Base-by-base conservation (phyloP, 202 grass and related monocot species). In the Carex sylvatica region DNA sequence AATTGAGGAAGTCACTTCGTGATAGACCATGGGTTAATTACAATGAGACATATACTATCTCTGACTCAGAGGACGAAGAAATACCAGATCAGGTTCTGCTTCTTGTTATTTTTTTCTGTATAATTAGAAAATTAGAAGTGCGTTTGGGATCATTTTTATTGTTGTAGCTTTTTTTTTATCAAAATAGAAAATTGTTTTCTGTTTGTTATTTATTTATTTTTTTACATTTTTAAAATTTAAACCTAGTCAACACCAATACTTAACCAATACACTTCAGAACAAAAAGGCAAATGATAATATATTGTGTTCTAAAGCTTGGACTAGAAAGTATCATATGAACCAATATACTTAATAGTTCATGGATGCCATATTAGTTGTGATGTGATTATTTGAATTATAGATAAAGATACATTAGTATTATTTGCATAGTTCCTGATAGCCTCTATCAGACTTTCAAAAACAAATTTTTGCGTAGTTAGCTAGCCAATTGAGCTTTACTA, bases 11-110 rank as follows among this genome's bases (percentile, higher is more conserved):
- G 77, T 93, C 88, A 38, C 87, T 98, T 73, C 91, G 79, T 33
- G 88, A 89, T 65, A 93, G 90, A 85, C 92, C 91, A 54, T 87
- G 89, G 81, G 74, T 95, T 71, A 93, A 95, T 69, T 93, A 95
- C 70, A 91, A 89, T 16, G 80, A 84, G 56, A 90, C 91, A 54
- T 9, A 59, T 85, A 46, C 65, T 9, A 90, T 95, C 62, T 35
- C 55, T 53, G 65, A 71, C 28, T 89, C 86, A 11, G 87, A 93
- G 10, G 95, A 87, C 33, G 89, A 93, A 82, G 95, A 90, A 26
- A 49, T 85, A 22, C 51, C 64, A 18, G 46, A 78, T 73, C 69
- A 87, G 79, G 85, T 87, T 61, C 46, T 3, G 1, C 71, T 79
- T 54, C 26, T 69, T 26, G 40, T 54, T 42, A 6, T 67, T 70